Evolutionary conservation across 768 basidiomycete species (phyloP).

Genomic region (Podaxis sp.): DNA sequence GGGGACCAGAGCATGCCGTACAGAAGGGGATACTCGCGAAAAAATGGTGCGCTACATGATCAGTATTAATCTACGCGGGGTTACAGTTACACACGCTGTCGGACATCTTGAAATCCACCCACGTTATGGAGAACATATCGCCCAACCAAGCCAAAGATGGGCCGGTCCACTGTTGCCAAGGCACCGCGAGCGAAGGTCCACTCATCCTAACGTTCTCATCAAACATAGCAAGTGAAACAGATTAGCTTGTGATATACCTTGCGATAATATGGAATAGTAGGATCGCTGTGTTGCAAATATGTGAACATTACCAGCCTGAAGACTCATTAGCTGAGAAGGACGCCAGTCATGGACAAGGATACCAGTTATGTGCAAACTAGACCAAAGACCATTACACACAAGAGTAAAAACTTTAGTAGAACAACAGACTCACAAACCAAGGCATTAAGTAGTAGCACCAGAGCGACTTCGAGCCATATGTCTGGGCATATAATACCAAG

Average conservation of each 20-base stretch:
- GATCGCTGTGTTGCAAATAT: constrained; percentile 63
- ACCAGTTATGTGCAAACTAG: constrained; percentile 50
- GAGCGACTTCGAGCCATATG: constrained; percentile 31
- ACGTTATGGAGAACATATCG: constrained; percentile 57
- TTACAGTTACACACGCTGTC: background rate
- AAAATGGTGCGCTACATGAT: constrained; percentile 62
- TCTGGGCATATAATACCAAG: constrained; percentile 30
- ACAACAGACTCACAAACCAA: constrained; percentile 41
- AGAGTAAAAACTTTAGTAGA: background rate
- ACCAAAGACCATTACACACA: background rate
- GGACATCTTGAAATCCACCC: constrained; percentile 14
- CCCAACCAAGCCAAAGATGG: constrained; percentile 59
- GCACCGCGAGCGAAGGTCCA: constrained; percentile 66
- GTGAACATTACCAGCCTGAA: constrained; percentile 61
- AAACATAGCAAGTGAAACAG: background rate
- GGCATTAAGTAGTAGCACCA: constrained; percentile 46
- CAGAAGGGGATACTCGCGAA: constrained; percentile 62
- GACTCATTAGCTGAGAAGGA: constrained; percentile 8
- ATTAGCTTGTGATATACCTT: constrained; percentile 24
- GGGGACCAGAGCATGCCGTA: constrained; percentile 28
- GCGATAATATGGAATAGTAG: constrained; percentile 59
- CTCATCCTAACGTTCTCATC: constrained; percentile 30
- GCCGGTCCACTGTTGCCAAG: constrained; percentile 58
- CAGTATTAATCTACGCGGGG: constrained; percentile 37
- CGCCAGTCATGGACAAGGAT: background rate